phyloP scores from a whole-genome alignment of 2,329 filamentous ascomycete species.

The Fonsecaea nubica region DNA sequence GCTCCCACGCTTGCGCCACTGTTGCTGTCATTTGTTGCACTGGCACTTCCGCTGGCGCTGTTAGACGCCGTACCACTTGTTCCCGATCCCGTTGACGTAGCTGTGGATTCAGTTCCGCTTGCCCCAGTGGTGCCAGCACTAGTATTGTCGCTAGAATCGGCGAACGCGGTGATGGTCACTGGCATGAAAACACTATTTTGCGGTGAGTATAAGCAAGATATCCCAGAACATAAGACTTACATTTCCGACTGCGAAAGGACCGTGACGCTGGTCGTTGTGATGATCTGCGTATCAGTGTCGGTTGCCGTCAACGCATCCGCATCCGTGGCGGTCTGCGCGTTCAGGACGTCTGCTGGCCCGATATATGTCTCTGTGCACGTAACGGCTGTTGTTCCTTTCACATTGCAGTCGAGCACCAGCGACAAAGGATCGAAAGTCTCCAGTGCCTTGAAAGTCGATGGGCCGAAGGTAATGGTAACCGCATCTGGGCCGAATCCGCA shows the following conservation, averaged over 20 bases:
- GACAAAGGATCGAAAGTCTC: conserved; percentile 27
- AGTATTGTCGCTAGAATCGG: conserved; percentile 7
- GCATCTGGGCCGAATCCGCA: conserved; percentile 31
- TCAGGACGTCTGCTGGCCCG: conserved; percentile 24
- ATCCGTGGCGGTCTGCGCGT: conserved; percentile 17
- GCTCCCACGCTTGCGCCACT: not conserved
- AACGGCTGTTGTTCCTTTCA: conserved; percentile 35
- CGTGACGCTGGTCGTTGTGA: conserved; percentile 23
- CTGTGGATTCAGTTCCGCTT: conserved; percentile 21
- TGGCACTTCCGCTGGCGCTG: not conserved
- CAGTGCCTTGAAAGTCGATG: conserved; percentile 27
- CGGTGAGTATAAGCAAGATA: not conserved
- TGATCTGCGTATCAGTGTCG: conserved; percentile 22
- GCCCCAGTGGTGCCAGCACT: conserved; percentile 15
- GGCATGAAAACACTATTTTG: conserved; percentile 10
- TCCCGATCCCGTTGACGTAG: not conserved
- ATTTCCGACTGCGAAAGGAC: conserved; percentile 25
- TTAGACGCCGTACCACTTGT: not conserved
- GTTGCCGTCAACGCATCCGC: conserved; percentile 9
- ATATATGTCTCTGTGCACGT: conserved; percentile 33
- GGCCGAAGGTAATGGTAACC: conserved; percentile 36
- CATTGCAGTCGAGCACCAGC: conserved; percentile 30
- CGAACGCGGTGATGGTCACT: conserved; percentile 25
- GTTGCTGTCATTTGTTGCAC: not conserved
- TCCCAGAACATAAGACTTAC: conserved; percentile 1